Conservation (phyloP, 805 yeast species). For the Candida germanica region DNA sequence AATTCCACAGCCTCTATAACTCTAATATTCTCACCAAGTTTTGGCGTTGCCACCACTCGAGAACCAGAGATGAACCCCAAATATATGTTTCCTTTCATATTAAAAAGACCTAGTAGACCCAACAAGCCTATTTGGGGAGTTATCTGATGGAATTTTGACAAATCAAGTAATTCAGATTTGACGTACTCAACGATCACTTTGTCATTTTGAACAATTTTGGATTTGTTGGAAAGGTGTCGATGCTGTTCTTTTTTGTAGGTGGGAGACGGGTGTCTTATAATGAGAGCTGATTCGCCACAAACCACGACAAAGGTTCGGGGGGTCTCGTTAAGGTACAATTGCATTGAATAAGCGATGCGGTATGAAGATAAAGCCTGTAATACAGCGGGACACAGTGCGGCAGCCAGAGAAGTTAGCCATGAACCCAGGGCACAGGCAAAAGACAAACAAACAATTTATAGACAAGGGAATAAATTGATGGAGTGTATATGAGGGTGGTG, state of each 20-base stretch:
- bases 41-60: conserved; percentile 57
- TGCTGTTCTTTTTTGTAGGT: conserved; percentile 13
- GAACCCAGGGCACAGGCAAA: too few relatives aligned
- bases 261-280: conserved; percentile 50
- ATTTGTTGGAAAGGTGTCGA: conserved; percentile 4
- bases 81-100: conserved; percentile 51
- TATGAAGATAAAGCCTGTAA: too few relatives aligned
- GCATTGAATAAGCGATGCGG: too few relatives aligned
- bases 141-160: conserved; percentile 42
- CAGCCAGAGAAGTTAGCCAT: too few relatives aligned
- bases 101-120: conserved; percentile 63
- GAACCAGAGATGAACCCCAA: conserved; percentile 57
- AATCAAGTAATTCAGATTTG: conserved; percentile 35
- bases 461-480: too few relatives aligned
- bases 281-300: conserved; percentile 55
- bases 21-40: conserved; percentile 50
- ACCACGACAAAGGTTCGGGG: conserved; percentile 72
- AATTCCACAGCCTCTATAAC: conserved; percentile 61
- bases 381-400: too few relatives aligned
- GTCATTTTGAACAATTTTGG: conserved; percentile 7
- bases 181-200: conserved; percentile 54
- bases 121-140: conserved; percentile 32
- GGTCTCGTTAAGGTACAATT: conserved; percentile 54
- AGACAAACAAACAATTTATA: too few relatives aligned
- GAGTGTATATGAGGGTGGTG: too few relatives aligned